Conservation (phyloP, 495 filamentous ascomycete genomes). For the Annulohypoxylon stygium region DNA sequence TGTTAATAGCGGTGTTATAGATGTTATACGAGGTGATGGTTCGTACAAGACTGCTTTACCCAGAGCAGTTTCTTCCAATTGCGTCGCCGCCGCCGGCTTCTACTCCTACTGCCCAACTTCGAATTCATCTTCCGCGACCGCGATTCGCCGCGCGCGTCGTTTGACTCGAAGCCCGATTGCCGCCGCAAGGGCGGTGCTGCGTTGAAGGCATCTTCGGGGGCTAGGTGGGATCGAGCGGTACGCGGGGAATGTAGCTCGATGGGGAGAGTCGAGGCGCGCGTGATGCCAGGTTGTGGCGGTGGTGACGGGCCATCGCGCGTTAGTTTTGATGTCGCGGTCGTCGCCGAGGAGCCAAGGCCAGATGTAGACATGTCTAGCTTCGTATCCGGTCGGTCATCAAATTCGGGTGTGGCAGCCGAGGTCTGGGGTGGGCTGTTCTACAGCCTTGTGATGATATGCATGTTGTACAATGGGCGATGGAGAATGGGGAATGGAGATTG, state of each 20-base stretch:
- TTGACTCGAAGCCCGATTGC: conserved; percentile 59
- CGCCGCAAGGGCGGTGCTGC: conserved; percentile 69
- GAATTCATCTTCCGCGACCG: conserved; percentile 58
- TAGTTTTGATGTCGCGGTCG: neutral
- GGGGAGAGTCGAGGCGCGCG: conserved; percentile 59
- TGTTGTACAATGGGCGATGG: conserved; percentile 1
- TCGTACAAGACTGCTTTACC: conserved; percentile 94
- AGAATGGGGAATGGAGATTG: conserved; percentile 2
- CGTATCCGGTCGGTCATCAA: conserved; percentile 4
- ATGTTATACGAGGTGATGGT: neutral
- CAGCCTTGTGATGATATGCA: conserved; percentile 24
- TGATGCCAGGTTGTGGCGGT: conserved; percentile 44
- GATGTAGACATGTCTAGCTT: conserved; percentile 28
- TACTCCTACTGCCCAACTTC: conserved; percentile 57
- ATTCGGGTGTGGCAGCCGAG: neutral
- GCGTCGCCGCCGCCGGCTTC: conserved; percentile 74
- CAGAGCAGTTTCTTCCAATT: conserved; percentile 96
- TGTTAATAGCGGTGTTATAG: conserved; percentile 12
- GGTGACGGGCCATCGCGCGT: conserved; percentile 31
- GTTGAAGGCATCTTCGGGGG: conserved; percentile 87
- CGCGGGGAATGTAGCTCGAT: conserved; percentile 52
- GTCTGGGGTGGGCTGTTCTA: conserved; percentile 24
- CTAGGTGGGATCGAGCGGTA: conserved; percentile 69
- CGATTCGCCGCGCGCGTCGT: conserved; percentile 58
- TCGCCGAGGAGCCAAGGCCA: conserved; percentile 16